phyloP scores from a whole-genome alignment of 2,329 filamentous ascomycete genomes.

The Cladophialophora carrionii region DNA sequence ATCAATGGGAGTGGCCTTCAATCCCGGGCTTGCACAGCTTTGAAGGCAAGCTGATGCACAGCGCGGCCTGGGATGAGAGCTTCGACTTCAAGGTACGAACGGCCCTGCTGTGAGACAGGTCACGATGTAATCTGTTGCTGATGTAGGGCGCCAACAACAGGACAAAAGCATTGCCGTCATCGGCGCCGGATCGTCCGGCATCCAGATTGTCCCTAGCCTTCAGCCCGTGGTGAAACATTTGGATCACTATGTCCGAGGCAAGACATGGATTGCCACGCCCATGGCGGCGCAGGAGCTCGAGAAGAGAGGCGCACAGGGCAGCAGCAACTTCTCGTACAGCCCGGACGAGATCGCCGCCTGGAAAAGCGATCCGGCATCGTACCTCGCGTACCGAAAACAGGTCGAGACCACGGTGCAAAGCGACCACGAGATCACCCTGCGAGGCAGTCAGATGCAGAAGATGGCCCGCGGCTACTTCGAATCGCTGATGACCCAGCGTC shows the following conservation, averaged over 20 bases:
- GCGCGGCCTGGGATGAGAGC: slow-evolving; percentile 45
- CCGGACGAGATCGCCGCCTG: slow-evolving; percentile 33
- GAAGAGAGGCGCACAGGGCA: slow-evolving; percentile 18
- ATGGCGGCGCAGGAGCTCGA: slow-evolving; percentile 24
- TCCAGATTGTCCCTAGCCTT: slow-evolving; percentile 44
- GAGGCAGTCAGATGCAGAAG: slow-evolving; percentile 14
- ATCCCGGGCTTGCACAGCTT: slow-evolving; percentile 41
- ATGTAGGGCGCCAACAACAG: background rate
- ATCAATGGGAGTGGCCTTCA: slow-evolving; percentile 44
- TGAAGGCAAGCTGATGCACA: slow-evolving; percentile 46
- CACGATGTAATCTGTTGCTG: background rate
- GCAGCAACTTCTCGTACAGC: slow-evolving; percentile 36
- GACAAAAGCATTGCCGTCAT: slow-evolving; percentile 36
- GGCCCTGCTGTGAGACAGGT: background rate
- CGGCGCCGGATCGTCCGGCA: slow-evolving; percentile 36
- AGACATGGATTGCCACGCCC: slow-evolving; percentile 36
- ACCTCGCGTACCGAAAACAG: slow-evolving; percentile 41
- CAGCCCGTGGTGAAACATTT: slow-evolving; percentile 43
- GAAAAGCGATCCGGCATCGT: slow-evolving; percentile 18
- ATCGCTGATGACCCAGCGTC: slow-evolving; percentile 23
- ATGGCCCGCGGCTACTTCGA: slow-evolving; percentile 5
- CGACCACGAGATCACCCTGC: slow-evolving; percentile 23
- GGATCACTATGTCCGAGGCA: slow-evolving; percentile 34
- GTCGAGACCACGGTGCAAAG: slow-evolving; percentile 38
- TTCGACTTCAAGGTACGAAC: slow-evolving; percentile 11